Base-by-base conservation (phyloP, 1,139 yeast genomes). In the Geotrichum bryndzae region DNA sequence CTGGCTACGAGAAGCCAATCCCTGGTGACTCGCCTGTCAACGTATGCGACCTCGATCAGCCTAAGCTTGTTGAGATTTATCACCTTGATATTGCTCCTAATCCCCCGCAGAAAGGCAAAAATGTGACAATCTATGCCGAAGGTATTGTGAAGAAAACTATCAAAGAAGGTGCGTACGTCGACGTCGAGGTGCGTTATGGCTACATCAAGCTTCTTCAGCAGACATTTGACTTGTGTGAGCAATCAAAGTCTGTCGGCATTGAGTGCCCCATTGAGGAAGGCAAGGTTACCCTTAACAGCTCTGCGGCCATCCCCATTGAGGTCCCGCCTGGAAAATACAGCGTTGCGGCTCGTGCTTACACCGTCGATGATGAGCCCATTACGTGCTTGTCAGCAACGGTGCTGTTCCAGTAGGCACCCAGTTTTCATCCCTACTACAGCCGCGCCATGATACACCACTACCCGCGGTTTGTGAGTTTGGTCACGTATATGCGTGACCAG, bases 251-350 rank as follows among this genome's bases (percentile, higher is more conserved):
- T 11, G 92, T 91, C 55, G 96, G 88, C 70, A 66, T 80, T 69
- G 72, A 75, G 55, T 94, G 99, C 73, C 99, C 99, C 2, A 76
- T 94, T 61, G 72, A 79, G 59, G 78, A 83, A 67, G 99, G 98
- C 5, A 74, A 77, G 60, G 86, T 90, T 68, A 77, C 79, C 59
- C 77, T 94, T 65, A 76, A 81, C 51, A 90, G 91, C 76, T 76
- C 79, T 56, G 95, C 94, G 45, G 94, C 85, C 68, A 84, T 94
- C 66, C 99, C 99, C 22, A 79, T 81, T n/a, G 95, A 90, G 74
- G 96, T 92, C 31, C 98, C 99, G 62, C 96, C 98, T 35, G 99
- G 98, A 51, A 87, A 83, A 72, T 94, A 94, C 77, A 77, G 82
- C 52, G 96, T 92, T 57, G 79, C 81, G 64, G 98, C 97, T 23